Evolutionary conservation across 1,284 basidiomycete species (phyloP).

Genomic region (Termitomyces sp.): DNA sequence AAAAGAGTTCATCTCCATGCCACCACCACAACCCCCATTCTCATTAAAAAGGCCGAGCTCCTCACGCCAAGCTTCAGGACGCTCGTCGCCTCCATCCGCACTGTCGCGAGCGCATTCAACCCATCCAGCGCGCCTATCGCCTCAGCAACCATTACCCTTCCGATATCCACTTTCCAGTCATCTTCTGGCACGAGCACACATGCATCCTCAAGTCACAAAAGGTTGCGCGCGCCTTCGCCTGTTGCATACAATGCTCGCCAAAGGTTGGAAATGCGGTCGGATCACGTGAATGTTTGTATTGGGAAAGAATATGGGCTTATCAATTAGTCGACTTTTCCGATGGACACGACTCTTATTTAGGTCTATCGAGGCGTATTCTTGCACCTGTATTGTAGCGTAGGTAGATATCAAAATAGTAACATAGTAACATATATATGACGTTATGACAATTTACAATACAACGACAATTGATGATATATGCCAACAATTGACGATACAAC

Average conservation of each 20-base stretch:
- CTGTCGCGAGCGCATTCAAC: no score
- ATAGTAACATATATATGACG: no score
- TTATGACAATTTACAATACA: no score
- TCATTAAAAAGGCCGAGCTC: background rate
- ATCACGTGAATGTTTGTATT: no score
- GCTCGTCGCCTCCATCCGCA: no score
- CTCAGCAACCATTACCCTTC: background rate
- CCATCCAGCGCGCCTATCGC: background rate
- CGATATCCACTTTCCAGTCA: background rate
- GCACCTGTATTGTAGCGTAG: background rate
- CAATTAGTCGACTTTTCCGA: background rate
- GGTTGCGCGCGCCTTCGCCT: background rate
- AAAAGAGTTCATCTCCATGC: no score
- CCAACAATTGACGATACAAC: no score
- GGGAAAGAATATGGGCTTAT: background rate
- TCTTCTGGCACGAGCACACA: background rate
- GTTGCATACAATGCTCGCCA: conserved; percentile 5
- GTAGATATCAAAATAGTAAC: no score
- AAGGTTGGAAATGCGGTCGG: no score
- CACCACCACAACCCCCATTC: background rate
- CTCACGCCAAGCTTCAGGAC: background rate
- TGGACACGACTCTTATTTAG: background rate
- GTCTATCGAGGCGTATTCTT: background rate
- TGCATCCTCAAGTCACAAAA: background rate
- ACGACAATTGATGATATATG: no score